A percentile compares a stretch with the other conserved stretches of the same genome.
These are phyloP conservation scores for Picochlorum sp. DNA, from an alignment of 139 green algal species.

Conservation along the genomic window DNA sequence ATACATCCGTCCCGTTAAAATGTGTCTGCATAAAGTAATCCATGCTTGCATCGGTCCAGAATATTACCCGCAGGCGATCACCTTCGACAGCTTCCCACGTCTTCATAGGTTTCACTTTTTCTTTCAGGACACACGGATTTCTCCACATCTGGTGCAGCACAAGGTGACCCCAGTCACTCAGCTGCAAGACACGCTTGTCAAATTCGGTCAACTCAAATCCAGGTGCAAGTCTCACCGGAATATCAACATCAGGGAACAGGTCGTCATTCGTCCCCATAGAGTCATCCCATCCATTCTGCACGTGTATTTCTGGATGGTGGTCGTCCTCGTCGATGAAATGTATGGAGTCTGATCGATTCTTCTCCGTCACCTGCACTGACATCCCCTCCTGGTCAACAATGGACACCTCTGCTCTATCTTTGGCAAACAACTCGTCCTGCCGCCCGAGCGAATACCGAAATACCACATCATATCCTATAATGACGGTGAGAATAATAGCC, in stretches of 20 bases:
- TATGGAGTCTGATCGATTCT: too few relatives aligned
- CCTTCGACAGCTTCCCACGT: background rate
- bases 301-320: background rate
- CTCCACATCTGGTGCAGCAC: constrained; percentile 3
- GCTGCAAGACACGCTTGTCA: background rate
- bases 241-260: background rate
- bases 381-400: too few relatives aligned
- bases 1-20: background rate
- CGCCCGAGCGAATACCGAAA: too few relatives aligned
- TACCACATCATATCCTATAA: too few relatives aligned
- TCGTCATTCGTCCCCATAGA: background rate
- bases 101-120: background rate
- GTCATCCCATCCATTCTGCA: background rate
- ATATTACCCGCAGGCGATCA: background rate
- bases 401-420: too few relatives aligned
- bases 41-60: background rate
- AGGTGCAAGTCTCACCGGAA: background rate
- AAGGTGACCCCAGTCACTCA: background rate
- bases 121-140: background rate
- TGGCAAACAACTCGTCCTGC: too few relatives aligned
- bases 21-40: background rate
- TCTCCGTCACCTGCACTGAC: too few relatives aligned
- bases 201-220: background rate
- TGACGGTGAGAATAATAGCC: too few relatives aligned
- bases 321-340: background rate